Evolutionary conservation across 2,329 filamentous ascomycete genomes (phyloP).

Genomic region (Cephalotrichum gorgonifer): DNA sequence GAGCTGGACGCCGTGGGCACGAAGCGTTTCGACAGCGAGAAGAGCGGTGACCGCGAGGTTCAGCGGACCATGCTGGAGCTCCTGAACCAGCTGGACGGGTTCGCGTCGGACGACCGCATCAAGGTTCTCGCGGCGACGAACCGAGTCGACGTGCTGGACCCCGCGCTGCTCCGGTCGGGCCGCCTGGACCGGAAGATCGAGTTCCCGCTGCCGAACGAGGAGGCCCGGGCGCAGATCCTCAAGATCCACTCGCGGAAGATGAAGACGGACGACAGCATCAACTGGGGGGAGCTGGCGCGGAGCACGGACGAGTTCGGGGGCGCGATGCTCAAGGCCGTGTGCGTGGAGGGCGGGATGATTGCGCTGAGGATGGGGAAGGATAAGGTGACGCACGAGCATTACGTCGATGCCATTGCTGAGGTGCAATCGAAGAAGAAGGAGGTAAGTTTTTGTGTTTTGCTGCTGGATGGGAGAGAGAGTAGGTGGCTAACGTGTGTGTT

Average conservation of each 20-base stretch:
- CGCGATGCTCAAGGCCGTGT: conserved; percentile 95
- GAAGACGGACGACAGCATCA: conserved; percentile 86
- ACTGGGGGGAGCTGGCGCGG: conserved; percentile 90
- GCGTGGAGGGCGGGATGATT: conserved; percentile 99
- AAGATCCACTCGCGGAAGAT: conserved; percentile 98
- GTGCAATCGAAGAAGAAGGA: conserved; percentile 96
- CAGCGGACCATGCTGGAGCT: conserved; percentile 98
- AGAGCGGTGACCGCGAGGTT: conserved; percentile 94
- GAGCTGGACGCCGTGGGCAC: conserved; percentile 97
- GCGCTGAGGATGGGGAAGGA: conserved; percentile 86
- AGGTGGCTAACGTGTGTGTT: conserved; percentile 7
- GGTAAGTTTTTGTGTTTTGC: conserved; percentile 28
- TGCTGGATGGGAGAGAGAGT: neutral
- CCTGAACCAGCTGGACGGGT: conserved; percentile 95
- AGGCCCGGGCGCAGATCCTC: conserved; percentile 91
- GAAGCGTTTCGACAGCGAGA: conserved; percentile 97
- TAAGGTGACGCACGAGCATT: conserved; percentile 97
- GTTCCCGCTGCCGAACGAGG: conserved; percentile 95
- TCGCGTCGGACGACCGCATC: conserved; percentile 92
- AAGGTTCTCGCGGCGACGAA: conserved; percentile 95
- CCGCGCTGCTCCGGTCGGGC: conserved; percentile 80
- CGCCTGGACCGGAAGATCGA: conserved; percentile 96
- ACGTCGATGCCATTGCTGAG: conserved; percentile 95
- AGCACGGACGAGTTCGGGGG: conserved; percentile 98
- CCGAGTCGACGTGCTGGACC: conserved; percentile 87